A percentile compares a stretch with the other conserved stretches of the same genome.
These are phyloP conservation scores for Diplodia intermedia DNA, from an alignment of 2,329 filamentous ascomycete species.

Conservation along the genomic window DNA sequence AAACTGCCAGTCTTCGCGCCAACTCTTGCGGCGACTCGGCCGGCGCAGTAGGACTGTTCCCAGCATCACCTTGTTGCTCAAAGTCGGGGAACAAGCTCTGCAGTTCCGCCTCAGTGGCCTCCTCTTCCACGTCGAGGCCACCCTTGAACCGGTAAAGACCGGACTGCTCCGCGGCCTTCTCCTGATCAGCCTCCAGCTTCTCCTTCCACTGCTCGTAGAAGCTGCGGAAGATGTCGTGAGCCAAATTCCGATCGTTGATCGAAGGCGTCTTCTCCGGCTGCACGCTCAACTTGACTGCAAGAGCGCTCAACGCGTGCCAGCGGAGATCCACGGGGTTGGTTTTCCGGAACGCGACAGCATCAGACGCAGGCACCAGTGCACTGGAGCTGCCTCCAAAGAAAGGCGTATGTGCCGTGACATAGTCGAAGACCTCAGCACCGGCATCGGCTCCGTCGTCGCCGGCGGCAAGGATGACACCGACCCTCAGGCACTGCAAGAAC, in stretches of 20 bases:
- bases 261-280: constrained; percentile 15
- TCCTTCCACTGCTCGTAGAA: constrained; percentile 84
- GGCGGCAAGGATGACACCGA: constrained; percentile 72
- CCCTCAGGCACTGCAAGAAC: constrained; percentile 77
- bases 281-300: constrained; percentile 39
- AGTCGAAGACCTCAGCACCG: constrained; percentile 37
- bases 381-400: constrained; percentile 40
- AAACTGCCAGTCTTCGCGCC: constrained; percentile 44
- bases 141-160: constrained; percentile 87
- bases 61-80: constrained; percentile 60
- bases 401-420: constrained; percentile 42
- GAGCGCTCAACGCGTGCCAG: constrained; percentile 46
- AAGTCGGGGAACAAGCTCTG: constrained; percentile 82
- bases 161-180: constrained; percentile 73
- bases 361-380: constrained; percentile 14
- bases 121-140: constrained; percentile 76
- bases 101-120: constrained; percentile 75
- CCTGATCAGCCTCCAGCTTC: constrained; percentile 77
- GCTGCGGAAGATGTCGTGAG: constrained; percentile 72
- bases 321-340: constrained; percentile 43
- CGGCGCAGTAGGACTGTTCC: constrained; percentile 18
- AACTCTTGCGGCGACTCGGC: constrained; percentile 43
- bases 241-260: constrained; percentile 48
- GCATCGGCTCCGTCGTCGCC: constrained; percentile 33
- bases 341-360: constrained; percentile 36